phyloP scores from a whole-genome alignment of 2,329 filamentous ascomycete genomes.

The Paecilomyces formosus region DNA sequence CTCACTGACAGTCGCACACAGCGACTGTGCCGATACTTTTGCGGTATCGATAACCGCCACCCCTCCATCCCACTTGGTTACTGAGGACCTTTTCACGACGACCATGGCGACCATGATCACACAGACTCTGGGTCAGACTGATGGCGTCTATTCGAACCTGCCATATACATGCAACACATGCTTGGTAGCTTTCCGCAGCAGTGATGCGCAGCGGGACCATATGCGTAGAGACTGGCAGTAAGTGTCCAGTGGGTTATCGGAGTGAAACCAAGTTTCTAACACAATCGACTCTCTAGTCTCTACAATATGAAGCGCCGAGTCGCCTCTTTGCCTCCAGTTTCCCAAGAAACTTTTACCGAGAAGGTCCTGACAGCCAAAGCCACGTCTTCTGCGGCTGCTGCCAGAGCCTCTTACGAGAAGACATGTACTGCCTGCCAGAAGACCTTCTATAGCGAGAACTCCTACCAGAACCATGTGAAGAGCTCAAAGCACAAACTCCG shows the following conservation, averaged over 20 bases:
- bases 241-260: slow-evolving; percentile 33
- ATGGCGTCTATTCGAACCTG: slow-evolving; percentile 48
- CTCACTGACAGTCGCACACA: not conserved
- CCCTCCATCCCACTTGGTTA: slow-evolving; percentile 8
- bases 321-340: slow-evolving; percentile 80
- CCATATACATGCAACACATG: slow-evolving; percentile 98
- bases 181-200: slow-evolving; percentile 90
- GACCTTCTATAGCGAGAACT: slow-evolving; percentile 94
- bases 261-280: not conserved
- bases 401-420: slow-evolving; percentile 82
- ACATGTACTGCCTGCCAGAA: slow-evolving; percentile 76
- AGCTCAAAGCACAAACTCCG: slow-evolving; percentile 83
- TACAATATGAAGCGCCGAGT: slow-evolving; percentile 96
- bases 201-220: slow-evolving; percentile 85
- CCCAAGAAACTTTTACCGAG: slow-evolving; percentile 88
- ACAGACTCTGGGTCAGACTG: slow-evolving; percentile 4
- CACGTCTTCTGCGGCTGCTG: slow-evolving; percentile 71
- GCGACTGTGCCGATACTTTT: not conserved
- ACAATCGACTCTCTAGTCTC: slow-evolving; percentile 47
- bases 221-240: slow-evolving; percentile 99
- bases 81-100: slow-evolving; percentile 11
- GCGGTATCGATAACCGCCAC: not conserved
- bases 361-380: slow-evolving; percentile 91
- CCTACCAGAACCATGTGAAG: slow-evolving; percentile 83
- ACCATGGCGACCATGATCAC: slow-evolving; percentile 24